These are phyloP conservation scores for Zygoascus ofunaensis DNA, from an alignment of 805 yeast species.

Conservation along the genomic window DNA sequence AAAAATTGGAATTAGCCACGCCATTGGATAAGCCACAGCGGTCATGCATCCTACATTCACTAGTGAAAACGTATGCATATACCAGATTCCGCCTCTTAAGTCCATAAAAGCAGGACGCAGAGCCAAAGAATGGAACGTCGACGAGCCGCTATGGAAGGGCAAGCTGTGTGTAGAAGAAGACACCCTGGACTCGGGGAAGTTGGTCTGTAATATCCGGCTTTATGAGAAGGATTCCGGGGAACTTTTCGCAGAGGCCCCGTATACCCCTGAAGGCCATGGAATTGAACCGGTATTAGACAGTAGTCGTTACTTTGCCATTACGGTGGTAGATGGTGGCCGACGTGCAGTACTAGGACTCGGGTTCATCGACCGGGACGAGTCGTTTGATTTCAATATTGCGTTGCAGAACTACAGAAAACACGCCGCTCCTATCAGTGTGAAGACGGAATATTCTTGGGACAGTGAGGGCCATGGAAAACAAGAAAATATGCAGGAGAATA, in stretches of 20 bases:
- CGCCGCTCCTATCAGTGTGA: conserved; percentile 3
- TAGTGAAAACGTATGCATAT: conserved; percentile 20
- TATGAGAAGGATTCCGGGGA: conserved; percentile 24
- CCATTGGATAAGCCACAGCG: no score
- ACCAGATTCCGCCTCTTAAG: conserved; percentile 25
- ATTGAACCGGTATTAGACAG: conserved; percentile 28
- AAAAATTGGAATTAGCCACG: no score
- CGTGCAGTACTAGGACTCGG: conserved; percentile 37
- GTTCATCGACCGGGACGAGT: conserved; percentile 28
- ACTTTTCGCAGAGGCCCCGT: conserved; percentile 32
- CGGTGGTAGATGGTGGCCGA: conserved; percentile 26
- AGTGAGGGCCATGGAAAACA: background rate
- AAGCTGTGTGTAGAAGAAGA: conserved; percentile 25
- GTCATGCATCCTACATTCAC: conserved; percentile 6
- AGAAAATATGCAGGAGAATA: no score
- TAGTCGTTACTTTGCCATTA: conserved; percentile 30
- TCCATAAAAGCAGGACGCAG: conserved; percentile 18
- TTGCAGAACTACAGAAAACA: conserved; percentile 28
- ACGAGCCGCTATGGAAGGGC: conserved; percentile 32
- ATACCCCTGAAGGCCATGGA: conserved; percentile 25
- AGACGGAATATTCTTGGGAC: background rate
- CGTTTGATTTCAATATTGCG: conserved; percentile 32
- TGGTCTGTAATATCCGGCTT: conserved; percentile 24
- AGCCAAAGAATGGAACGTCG: conserved; percentile 29
- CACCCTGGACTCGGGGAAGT: conserved; percentile 5